Evolutionary conservation across 2,329 filamentous ascomycete species (phyloP).

Genomic region (Elsinoe fawcettii): DNA sequence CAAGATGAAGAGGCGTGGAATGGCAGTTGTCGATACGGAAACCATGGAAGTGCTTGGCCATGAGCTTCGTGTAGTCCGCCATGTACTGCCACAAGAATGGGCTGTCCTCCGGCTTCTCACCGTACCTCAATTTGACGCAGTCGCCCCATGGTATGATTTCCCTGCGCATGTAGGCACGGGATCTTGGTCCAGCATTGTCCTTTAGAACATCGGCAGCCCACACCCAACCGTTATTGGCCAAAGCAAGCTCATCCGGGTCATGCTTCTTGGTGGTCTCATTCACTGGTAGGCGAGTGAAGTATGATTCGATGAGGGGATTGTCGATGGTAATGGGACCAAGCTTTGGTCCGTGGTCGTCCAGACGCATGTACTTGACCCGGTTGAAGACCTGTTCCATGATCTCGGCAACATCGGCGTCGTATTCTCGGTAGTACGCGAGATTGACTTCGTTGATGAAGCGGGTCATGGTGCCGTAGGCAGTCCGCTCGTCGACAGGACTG

Average conservation of each 20-base stretch:
- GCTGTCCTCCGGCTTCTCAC: constrained; percentile 69
- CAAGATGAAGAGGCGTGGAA: constrained; percentile 88
- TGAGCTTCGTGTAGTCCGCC: constrained; percentile 80
- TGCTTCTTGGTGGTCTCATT: constrained; percentile 74
- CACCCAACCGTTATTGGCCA: constrained; percentile 97
- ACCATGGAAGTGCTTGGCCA: constrained; percentile 91
- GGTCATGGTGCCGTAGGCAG: constrained; percentile 44
- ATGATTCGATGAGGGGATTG: constrained; percentile 81
- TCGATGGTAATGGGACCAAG: constrained; percentile 67
- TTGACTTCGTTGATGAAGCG: constrained; percentile 77
- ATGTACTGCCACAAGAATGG: constrained; percentile 95
- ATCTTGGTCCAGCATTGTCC: constrained; percentile 85
- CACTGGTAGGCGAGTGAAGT: constrained; percentile 81
- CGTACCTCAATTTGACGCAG: constrained; percentile 94
- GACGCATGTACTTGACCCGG: constrained; percentile 84
- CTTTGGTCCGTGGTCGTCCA: constrained; percentile 89
- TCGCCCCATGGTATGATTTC: constrained; percentile 98
- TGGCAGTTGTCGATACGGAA: constrained; percentile 98
- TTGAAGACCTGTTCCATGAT: constrained; percentile 90
- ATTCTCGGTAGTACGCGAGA: constrained; percentile 82
- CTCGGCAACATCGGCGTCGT: constrained; percentile 71
- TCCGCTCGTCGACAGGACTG: constrained; percentile 46
- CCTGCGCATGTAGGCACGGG: constrained; percentile 85
- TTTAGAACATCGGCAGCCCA: constrained; percentile 93
- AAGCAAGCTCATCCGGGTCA: constrained; percentile 64